These are phyloP conservation scores for Torrubiellomyces zombiae DNA, from an alignment of 2,329 filamentous ascomycete species.

Conservation along the genomic window DNA sequence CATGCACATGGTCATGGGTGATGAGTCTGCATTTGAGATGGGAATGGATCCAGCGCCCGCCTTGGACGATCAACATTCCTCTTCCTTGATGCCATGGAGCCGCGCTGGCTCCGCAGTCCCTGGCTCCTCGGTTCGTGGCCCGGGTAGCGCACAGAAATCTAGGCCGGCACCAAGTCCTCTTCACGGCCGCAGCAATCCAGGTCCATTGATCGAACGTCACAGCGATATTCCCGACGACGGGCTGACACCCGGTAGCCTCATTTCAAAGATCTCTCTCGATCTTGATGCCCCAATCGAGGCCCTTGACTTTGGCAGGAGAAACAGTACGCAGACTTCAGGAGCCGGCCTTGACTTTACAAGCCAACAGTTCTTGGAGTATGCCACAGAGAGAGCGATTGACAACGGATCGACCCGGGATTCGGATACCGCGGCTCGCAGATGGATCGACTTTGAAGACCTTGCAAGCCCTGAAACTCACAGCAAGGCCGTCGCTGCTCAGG, in stretches of 20 bases:
- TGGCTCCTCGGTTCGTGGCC: conserved; percentile 26
- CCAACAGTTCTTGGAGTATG: conserved; percentile 27
- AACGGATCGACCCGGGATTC: conserved; percentile 15
- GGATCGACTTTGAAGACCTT: conserved; percentile 52
- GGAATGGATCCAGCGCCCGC: conserved; percentile 50
- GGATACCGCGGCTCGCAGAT: conserved; percentile 19
- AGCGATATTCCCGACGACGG: conserved; percentile 23
- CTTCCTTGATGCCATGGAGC: conserved; percentile 36
- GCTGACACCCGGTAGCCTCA: conserved; percentile 16
- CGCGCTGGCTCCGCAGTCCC: conserved; percentile 26
- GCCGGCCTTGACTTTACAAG: conserved; percentile 26
- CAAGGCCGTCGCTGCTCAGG: conserved; percentile 52
- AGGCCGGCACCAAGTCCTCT: conserved; percentile 19
- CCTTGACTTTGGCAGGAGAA: conserved; percentile 7
- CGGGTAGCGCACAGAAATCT: conserved; percentile 19
- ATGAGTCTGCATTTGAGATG: conserved; percentile 40
- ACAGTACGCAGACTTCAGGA: conserved; percentile 15
- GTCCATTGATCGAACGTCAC: conserved; percentile 27
- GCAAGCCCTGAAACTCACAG: conserved; percentile 40
- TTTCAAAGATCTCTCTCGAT: too few relatives aligned
- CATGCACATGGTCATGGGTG: conserved; percentile 12
- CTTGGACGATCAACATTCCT: conserved; percentile 49
- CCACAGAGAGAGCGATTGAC: conserved; percentile 18
- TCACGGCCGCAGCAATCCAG: conserved; percentile 17
- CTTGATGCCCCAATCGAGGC: too few relatives aligned